Evolutionary conservation across 2,329 filamentous ascomycete species (phyloP), one percentile per base, ranked within the genome.

Genomic region (Cladosporium sp.): DNA sequence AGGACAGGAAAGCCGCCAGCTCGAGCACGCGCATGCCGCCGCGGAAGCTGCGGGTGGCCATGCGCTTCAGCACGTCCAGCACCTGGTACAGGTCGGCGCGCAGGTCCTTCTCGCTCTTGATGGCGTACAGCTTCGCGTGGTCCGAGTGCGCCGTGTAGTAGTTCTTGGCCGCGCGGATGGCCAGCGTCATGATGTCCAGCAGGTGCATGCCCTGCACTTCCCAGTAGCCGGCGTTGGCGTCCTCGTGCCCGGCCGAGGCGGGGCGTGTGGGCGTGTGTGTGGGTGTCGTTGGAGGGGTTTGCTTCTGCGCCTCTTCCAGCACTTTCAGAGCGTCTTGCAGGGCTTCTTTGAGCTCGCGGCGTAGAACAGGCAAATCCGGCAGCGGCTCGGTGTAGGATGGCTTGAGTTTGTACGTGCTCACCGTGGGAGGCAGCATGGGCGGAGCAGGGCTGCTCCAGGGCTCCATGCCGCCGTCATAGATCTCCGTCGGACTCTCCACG

Each of bases 111-210:
- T 99, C 93, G 0, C 89, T 84, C 68, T 89, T 91, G 70, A 97
- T 95, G 22, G 86, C 75, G 63, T 93, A 89, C 15, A 97, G 76
- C 32, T 88, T 84, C 59, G 93, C 86, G 1, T 91, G 89, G 47
- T 91, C 80, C 63, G 95, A 88, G 66, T 97, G 93, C 3, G 89
- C 82, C 0, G 91, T 96, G 70, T 99, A 97, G 72, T 97, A 99
- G 62, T 95, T 85, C 71, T 95, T 96, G 45, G 93, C 93, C 1
- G 92, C 90, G 47, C 90, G 83, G 59, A 99, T 97, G n/a, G 92
- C 92, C 47, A 97, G 77, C 1, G 93, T 99, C 65, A 93, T 86
- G 47, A 95, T 84, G 66, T 97, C 92, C 50, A 97, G 80, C 32
- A 99, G 83, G 63, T 95, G 88, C 75, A 97, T 83, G 15, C 92